Base-by-base conservation (phyloP, 2,329 filamentous ascomycete genomes). In the Talaromyces sp. region DNA sequence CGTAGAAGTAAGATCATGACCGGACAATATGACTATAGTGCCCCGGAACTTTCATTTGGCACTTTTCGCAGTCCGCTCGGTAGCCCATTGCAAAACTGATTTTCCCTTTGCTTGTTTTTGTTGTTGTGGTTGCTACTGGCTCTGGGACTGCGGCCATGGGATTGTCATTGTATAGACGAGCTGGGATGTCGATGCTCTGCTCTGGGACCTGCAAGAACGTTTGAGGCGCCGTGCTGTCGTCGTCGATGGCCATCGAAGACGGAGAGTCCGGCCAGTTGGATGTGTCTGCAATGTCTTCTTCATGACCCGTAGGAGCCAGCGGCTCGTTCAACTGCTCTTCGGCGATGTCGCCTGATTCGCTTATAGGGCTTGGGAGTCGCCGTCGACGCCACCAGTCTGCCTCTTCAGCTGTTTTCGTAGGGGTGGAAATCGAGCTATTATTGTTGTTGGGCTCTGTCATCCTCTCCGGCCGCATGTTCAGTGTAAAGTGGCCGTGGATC, bases 11-110 rank as follows among this genome's bases (percentile, higher is more conserved):
- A 29, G 29, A 29, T 70, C 64, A 76, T 43, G 63, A 51, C 32
- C 72, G 70, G 64, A 91, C 85, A 62, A 92, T 90, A 74, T 92
- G 89, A 69, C 89, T 91, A 70, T 91, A 92, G 71, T 92, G 89
- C 1, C 89, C 89, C 0, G 89, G 89, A 8, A 91, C 87, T 70
- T 87, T 89, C 70, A 84, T 80, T 51, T 82, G 83, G 74, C 89
- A 92, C 74, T 91, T 91, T 63, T 91, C 88, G 70, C 89, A 92
- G 72, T 91, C 89, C 12, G 86, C 82, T 64, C 89, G 80, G 75
- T 88, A 92, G 56, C 89, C 89, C 84, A 92, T 91, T 67, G 88
- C 89, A 72, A 92, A 88, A 63, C 83, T 85, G 71, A 84, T 85
- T 75, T 88, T 89, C 53, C 67, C 64, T 51, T 66, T 67, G 26